These are phyloP conservation scores for Backusella mclennaniae DNA, from an alignment of 192 early-diverging fungal genomes.

Conservation along the genomic window DNA sequence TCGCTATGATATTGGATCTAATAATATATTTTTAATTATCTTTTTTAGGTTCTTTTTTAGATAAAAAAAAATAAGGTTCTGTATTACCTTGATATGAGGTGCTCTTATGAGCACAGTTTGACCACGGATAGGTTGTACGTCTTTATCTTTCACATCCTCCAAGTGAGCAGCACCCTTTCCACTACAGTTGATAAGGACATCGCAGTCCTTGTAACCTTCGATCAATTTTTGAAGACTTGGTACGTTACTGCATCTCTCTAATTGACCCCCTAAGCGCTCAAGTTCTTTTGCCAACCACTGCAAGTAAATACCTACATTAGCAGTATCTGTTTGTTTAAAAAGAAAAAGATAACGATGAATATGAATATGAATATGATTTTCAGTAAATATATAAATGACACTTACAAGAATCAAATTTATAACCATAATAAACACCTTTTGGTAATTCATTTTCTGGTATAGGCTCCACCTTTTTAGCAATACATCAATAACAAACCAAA, in stretches of 20 bases:
- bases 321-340: slow-evolving; percentile 38
- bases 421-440: slow-evolving; percentile 3
- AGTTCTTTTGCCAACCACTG: slow-evolving; percentile 59
- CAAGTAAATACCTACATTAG: slow-evolving; percentile 70
- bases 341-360: not conserved
- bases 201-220: slow-evolving; percentile 37
- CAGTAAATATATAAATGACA: not conserved
- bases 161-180: slow-evolving; percentile 65
- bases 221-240: slow-evolving; percentile 48
- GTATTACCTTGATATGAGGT: slow-evolving; percentile 60
- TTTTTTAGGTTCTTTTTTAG: not conserved
- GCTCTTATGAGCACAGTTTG: slow-evolving; percentile 77
- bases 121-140: slow-evolving; percentile 73
- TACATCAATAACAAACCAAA: not conserved
- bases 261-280: slow-evolving; percentile 51
- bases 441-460: slow-evolving; percentile 28
- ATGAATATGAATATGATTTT: not conserved
- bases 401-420: slow-evolving; percentile 31
- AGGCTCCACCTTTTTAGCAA: not conserved
- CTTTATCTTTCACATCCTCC: slow-evolving; percentile 71
- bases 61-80: slow-evolving; percentile 23
- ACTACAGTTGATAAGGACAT: slow-evolving; percentile 74
- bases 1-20: slow-evolving; percentile 9
- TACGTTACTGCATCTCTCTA: slow-evolving; percentile 35
- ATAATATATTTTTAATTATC: not conserved